Percentiles rank a stretch among this genome's conserved stretches.
Evolutionary conservation across 371 early-diverging fungal species (phyloP).

Genomic region (Chytridium lagenaria): DNA sequence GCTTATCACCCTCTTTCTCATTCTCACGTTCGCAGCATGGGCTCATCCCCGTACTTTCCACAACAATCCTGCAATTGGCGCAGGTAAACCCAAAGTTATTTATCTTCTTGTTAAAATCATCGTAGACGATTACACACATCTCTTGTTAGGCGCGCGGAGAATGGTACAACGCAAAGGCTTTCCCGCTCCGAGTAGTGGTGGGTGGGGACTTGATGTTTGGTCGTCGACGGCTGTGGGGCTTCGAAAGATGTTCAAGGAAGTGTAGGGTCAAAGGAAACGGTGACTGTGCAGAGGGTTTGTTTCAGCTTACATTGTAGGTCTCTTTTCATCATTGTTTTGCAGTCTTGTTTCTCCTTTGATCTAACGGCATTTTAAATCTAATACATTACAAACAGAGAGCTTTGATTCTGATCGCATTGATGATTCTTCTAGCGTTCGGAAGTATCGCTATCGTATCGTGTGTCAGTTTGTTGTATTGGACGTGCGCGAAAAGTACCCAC

Average conservation of each 20-base stretch:
- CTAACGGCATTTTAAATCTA: too few relatives aligned
- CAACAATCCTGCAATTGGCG: too few relatives aligned
- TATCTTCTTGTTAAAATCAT: too few relatives aligned
- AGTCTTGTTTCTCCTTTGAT: too few relatives aligned
- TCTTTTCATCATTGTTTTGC: background rate
- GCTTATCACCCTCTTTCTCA: too few relatives aligned
- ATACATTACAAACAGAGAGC: background rate
- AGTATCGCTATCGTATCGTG: constrained; percentile 1
- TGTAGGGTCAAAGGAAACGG: background rate
- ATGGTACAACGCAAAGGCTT: too few relatives aligned
- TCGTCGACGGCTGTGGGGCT: background rate
- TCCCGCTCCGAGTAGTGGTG: too few relatives aligned
- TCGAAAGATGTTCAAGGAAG: constrained; percentile 16
- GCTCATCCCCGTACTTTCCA: too few relatives aligned
- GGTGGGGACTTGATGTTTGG: constrained; percentile 6
- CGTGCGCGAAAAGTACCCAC: background rate
- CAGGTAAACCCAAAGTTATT: too few relatives aligned
- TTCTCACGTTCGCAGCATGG: too few relatives aligned
- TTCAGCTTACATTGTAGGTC: background rate
- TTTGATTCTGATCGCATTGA: background rate
- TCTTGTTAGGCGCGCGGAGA: too few relatives aligned
- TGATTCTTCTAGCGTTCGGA: background rate
- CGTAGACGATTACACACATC: too few relatives aligned
- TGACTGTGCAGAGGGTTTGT: background rate
- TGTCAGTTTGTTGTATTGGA: background rate